phyloP scores from a whole-genome alignment of 2,329 filamentous ascomycete genomes.

The Rhynchosporium secalis region DNA sequence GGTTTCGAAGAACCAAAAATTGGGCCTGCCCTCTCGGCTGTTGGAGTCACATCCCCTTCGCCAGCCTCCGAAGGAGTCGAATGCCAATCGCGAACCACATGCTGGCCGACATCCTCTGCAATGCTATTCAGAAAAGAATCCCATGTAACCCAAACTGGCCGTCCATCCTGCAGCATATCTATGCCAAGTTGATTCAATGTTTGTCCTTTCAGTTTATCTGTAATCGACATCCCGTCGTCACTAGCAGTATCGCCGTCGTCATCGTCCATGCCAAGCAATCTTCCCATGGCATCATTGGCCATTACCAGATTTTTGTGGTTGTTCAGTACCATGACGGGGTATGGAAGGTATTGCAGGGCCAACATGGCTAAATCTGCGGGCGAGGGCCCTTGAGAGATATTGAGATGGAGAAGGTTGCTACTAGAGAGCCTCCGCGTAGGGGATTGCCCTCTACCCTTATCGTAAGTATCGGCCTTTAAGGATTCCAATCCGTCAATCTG shows the following conservation, averaged over 20 bases:
- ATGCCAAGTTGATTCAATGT: conserved; percentile 69
- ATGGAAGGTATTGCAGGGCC: conserved; percentile 71
- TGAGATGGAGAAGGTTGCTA: conserved; percentile 25
- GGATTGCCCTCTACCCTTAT: conserved; percentile 25
- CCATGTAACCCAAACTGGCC: conserved; percentile 59
- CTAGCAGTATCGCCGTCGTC: conserved; percentile 42
- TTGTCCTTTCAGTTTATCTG: conserved; percentile 64
- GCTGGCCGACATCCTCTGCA: conserved; percentile 30
- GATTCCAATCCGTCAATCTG: conserved; percentile 37
- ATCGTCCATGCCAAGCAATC: conserved; percentile 61
- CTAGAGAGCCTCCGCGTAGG: conserved; percentile 23
- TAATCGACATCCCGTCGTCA: conserved; percentile 45
- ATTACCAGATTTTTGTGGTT: conserved; percentile 68
- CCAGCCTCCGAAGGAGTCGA: conserved; percentile 18
- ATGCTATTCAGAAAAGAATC: conserved; percentile 58
- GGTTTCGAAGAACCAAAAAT: conserved; percentile 27
- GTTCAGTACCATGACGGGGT: conserved; percentile 69
- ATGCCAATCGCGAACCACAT: conserved; percentile 15
- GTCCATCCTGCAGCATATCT: conserved; percentile 69
- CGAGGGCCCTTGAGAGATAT: conserved; percentile 48
- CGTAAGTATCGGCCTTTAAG: conserved; percentile 21
- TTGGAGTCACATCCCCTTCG: conserved; percentile 42
- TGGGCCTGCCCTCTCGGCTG: conserved; percentile 33
- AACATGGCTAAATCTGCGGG: conserved; percentile 61
- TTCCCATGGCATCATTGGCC: conserved; percentile 74